Base-by-base conservation (phyloP, 306 rosid species). In the Quercus alba region DNA sequence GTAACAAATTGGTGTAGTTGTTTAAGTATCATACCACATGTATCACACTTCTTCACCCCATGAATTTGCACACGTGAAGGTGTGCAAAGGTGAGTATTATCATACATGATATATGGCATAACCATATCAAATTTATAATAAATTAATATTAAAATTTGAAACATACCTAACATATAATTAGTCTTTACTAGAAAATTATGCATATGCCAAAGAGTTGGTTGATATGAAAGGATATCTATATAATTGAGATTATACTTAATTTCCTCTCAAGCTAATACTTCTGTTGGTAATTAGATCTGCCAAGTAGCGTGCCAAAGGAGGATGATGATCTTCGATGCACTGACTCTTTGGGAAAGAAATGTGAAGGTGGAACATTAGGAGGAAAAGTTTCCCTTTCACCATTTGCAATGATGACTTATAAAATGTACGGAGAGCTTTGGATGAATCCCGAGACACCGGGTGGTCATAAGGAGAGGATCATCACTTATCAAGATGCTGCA, bases 391-490 rank as follows among this genome's bases (percentile, higher is more conserved):
- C 75, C 6, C 55, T 81, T 46, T 56, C 73, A n/a, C 80, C 84
- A 26, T 81, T 75, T 59, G 80, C 73, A 5, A 77, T 52, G 31
- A 77, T 58, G 6, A 70, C 77, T 2, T 76, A 75, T 35, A 75
- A 76, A 56, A 58, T 70, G 84, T 59, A 41, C 9, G 81, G 77
- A 4, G 81, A 76, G 3, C 64, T 81, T 31, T 81, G 84, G 84
- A 31, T 73, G 35, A 81, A 75, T 28, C 72, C 72, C 2, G 31
- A 21, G 31, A 49, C 68, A 3, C 35, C 56, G 0, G 77, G 4
- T 49, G 77, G 1, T 49, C 54, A 81, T 23, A 54, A 70, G 56
- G 68, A 75, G 51, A 81, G 38, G 56, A 70, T 81, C 41, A n/a
- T 20, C 26, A 58, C 80, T 28, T 75, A 52, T 59, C 80, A 69